phyloP scores from a whole-genome alignment of 805 yeast genomes.

The Ogataea degrootiae region DNA sequence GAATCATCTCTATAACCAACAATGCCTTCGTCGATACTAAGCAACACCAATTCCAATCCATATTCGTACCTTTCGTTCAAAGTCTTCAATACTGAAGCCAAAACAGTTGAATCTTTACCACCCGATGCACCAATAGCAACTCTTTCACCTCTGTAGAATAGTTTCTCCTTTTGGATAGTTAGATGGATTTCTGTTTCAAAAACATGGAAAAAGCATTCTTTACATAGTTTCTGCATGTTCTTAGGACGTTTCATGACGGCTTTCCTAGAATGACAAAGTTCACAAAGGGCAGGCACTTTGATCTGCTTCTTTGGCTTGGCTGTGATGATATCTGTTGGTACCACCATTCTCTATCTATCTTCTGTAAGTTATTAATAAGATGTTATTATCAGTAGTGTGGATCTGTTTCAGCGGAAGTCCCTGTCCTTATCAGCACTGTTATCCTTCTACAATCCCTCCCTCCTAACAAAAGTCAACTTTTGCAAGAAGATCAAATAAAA shows the following conservation, averaged over 20 bases:
- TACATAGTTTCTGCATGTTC: slow-evolving; percentile 84
- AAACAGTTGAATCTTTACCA: slow-evolving; percentile 95
- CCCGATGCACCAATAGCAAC: slow-evolving; percentile 99
- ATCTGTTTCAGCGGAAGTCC: too few relatives aligned
- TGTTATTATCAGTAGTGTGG: too few relatives aligned
- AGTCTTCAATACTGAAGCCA: slow-evolving; percentile 82
- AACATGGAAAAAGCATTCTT: slow-evolving; percentile 80
- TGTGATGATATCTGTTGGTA: background rate
- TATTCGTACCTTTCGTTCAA: slow-evolving; percentile 85
- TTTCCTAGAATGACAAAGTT: slow-evolving; percentile 74
- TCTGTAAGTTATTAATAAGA: too few relatives aligned
- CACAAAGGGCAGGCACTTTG: slow-evolving; percentile 56
- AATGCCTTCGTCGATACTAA: slow-evolving; percentile 95
- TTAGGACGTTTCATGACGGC: slow-evolving; percentile 92
- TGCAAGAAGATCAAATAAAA: too few relatives aligned
- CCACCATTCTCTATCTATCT: background rate
- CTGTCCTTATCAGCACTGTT: too few relatives aligned
- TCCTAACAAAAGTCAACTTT: too few relatives aligned
- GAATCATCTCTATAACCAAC: slow-evolving; percentile 97
- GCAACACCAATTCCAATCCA: slow-evolving; percentile 76
- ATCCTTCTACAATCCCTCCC: too few relatives aligned
- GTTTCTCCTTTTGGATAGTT: slow-evolving; percentile 65
- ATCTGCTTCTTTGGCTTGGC: slow-evolving; percentile 17
- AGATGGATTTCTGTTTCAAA: slow-evolving; percentile 95
- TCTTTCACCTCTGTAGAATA: slow-evolving; percentile 76